phyloP scores from a whole-genome alignment of 495 filamentous ascomycete genomes.

The Penicillium roqueforti region DNA sequence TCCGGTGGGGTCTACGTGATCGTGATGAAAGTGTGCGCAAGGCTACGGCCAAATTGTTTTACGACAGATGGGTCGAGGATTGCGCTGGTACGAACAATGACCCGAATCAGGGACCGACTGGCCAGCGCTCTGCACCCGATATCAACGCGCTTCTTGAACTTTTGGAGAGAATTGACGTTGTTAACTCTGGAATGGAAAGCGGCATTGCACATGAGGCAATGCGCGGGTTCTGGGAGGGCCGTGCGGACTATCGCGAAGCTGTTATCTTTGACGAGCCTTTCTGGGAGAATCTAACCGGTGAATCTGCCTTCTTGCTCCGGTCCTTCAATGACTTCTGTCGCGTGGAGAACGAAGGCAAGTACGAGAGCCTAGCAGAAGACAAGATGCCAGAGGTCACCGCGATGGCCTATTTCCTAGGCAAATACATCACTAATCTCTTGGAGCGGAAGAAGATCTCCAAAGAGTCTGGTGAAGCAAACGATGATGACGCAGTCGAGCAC shows the following conservation, averaged over 20 bases:
- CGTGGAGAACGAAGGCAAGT: constrained; percentile 62
- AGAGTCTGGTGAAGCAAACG: constrained; percentile 59
- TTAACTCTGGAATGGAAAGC: constrained; percentile 83
- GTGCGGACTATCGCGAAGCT: constrained; percentile 82
- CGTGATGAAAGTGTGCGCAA: constrained; percentile 92
- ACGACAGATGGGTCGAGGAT: constrained; percentile 93
- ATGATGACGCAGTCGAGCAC: constrained; percentile 76
- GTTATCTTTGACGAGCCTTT: constrained; percentile 78
- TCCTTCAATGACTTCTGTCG: constrained; percentile 94
- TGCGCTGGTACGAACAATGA: constrained; percentile 63
- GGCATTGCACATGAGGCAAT: constrained; percentile 90
- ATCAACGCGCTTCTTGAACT: constrained; percentile 80
- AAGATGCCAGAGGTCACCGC: constrained; percentile 94
- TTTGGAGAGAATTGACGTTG: constrained; percentile 87
- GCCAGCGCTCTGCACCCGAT: constrained; percentile 56
- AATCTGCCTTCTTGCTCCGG: constrained; percentile 80
- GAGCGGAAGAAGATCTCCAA: constrained; percentile 56
- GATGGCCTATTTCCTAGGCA: constrained; percentile 75
- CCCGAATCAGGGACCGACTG: constrained; percentile 39
- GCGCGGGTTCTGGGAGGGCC: constrained; percentile 91
- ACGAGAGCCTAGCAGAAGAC: constrained; percentile 71
- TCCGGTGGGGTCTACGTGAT: constrained; percentile 92
- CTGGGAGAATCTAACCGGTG: constrained; percentile 81
- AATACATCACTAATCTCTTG: constrained; percentile 71
- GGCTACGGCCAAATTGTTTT: constrained; percentile 84